Percentiles rank a stretch among this genome's conserved stretches.
phyloP scores from a whole-genome alignment of 2,329 filamentous ascomycete species.

The Penicillium polonicum region DNA sequence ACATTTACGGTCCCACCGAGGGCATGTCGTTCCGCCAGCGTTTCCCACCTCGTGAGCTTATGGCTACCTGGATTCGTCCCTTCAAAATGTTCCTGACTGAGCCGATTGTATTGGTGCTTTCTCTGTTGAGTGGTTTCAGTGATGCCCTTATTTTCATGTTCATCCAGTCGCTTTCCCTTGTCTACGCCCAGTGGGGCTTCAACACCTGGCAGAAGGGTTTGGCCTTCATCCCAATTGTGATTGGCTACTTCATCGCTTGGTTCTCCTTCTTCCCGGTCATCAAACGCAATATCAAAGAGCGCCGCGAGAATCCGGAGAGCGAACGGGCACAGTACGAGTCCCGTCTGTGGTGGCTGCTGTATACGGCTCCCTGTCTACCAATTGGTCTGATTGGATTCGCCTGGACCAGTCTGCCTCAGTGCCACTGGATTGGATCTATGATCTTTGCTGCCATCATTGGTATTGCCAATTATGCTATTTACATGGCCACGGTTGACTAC shows the following conservation, averaged over 20 bases:
- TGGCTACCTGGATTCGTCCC: slow-evolving; percentile 58
- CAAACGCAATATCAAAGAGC: slow-evolving; percentile 48
- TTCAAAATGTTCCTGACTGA: slow-evolving; percentile 65
- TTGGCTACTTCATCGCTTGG: slow-evolving; percentile 63
- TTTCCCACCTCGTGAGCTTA: slow-evolving; percentile 59
- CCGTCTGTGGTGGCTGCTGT: slow-evolving; percentile 61
- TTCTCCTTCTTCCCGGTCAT: slow-evolving; percentile 58
- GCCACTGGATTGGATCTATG: slow-evolving; percentile 63
- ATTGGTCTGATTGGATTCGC: slow-evolving; percentile 64
- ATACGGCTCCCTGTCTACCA: slow-evolving; percentile 57
- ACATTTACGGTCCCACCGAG: slow-evolving; percentile 72
- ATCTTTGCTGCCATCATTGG: slow-evolving; percentile 61
- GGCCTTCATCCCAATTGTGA: slow-evolving; percentile 55
- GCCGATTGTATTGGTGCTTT: slow-evolving; percentile 62
- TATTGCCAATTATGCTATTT: slow-evolving; percentile 63
- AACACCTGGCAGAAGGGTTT: slow-evolving; percentile 49
- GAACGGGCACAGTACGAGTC: slow-evolving; percentile 64
- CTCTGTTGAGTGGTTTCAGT: slow-evolving; percentile 62
- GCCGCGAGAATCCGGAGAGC: slow-evolving; percentile 48
- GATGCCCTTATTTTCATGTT: slow-evolving; percentile 68
- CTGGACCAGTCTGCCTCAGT: slow-evolving; percentile 56
- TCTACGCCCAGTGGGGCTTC: slow-evolving; percentile 62
- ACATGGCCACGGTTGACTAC: slow-evolving; percentile 67
- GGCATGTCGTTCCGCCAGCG: slow-evolving; percentile 60
- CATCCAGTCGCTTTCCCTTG: slow-evolving; percentile 60